Evolutionary conservation across 306 rosid species (phyloP), one percentile per base, ranked within the genome.

Genomic region (Abrus pulchellus): DNA sequence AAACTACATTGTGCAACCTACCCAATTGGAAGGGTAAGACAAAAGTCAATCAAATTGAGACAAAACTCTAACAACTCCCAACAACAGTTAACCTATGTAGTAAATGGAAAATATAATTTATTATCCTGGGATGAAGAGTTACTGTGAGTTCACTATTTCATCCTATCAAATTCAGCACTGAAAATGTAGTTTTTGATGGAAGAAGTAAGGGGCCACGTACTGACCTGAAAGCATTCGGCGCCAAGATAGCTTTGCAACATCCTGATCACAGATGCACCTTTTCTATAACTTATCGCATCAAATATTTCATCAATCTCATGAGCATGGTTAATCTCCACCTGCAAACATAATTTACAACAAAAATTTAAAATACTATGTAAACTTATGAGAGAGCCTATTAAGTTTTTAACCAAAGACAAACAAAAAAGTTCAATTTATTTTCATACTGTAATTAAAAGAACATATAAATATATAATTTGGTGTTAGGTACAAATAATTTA

Each of bases 221-320:
- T 60, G 50, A 93, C 99, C 97, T 94, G 99, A 88, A 94, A 94
- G 85, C 79, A 44, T 75, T 90, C 92, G 5, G 97, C 97, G 49
- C 99, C 99, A 14, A 94, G 99, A 84, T 92, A 94, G 86, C 97
- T 94, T 72, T 94, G 97, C 72, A 94, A 88, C 99, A 94, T 94
- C 88, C 97, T 87, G 75, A 94, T 94, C 44, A 94, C 91, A 76
- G 97, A 87, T 79, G 99, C 99, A 67, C 99, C 99, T 87, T 94
- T 94, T 62, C 87, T 83, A 12, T 94, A 93, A 81, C 97, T 94
- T 84, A 94, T 91, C 29, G 97, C 90, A 82, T 94, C 99, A 89
- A 92, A 94, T 86, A 94, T 91, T 85, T 94, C 97, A 86, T 93
- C 94, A 44, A 93, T 89, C 90, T 94, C 99, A 28, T 76, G 49